phyloP scores from a whole-genome alignment of 2,329 filamentous ascomycete genomes.

The Xylariaceae sp. region DNA sequence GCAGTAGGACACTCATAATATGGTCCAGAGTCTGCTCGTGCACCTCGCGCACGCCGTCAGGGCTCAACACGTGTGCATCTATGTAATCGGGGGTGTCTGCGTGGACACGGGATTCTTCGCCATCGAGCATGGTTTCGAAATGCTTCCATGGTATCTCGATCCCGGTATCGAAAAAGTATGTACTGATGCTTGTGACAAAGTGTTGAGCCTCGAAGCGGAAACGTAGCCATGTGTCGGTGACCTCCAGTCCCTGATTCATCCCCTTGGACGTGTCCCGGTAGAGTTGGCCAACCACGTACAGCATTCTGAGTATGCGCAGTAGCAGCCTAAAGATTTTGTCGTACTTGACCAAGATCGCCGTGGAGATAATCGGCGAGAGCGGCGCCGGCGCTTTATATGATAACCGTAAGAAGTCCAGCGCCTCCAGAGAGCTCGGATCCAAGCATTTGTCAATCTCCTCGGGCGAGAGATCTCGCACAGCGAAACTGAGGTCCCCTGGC shows the following conservation, averaged over 20 bases:
- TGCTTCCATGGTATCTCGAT: conserved; percentile 65
- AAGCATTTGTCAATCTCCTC: conserved; percentile 78
- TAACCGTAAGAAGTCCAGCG: conserved; percentile 85
- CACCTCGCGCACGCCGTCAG: conserved; percentile 58
- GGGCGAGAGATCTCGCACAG: conserved; percentile 70
- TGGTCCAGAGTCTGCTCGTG: conserved; percentile 69
- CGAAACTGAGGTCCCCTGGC: conserved; percentile 70
- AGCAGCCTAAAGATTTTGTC: conserved; percentile 78
- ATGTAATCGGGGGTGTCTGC: conserved; percentile 26
- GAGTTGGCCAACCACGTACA: conserved; percentile 64
- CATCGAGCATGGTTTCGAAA: conserved; percentile 60
- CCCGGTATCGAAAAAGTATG: conserved; percentile 74
- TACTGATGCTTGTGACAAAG: conserved; percentile 64
- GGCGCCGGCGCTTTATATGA: conserved; percentile 73
- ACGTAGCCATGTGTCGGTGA: conserved; percentile 38
- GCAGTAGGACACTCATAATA: conserved; percentile 65
- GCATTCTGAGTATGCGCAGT: conserved; percentile 68
- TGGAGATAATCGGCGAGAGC: conserved; percentile 66
- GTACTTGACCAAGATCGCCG: conserved; percentile 65
- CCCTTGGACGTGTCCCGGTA: conserved; percentile 47
- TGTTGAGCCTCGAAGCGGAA: conserved; percentile 74
- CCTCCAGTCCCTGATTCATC: conserved; percentile 26
- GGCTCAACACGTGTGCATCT: conserved; percentile 37
- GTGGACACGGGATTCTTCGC: conserved; percentile 51
- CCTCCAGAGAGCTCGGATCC: conserved; percentile 74